Percentiles rank a stretch among this genome's conserved stretches.
Evolutionary conservation across 169 alveolate genomes (phyloP).

Genomic region (Plasmodium yoelii): DNA sequence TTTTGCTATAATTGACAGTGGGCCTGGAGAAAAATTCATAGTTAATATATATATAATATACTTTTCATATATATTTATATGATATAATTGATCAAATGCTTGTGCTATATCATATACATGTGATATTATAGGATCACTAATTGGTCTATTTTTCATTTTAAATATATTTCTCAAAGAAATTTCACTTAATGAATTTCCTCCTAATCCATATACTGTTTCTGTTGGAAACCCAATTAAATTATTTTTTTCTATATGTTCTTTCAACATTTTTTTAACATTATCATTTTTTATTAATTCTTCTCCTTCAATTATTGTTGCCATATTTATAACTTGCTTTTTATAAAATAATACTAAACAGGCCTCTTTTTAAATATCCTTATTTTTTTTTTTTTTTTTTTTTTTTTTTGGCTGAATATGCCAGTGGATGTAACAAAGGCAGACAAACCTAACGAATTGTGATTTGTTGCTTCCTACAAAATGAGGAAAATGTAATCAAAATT

Average conservation of each 20-base stretch:
- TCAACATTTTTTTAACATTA: constrained; percentile 21
- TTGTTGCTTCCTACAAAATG: too few relatives aligned
- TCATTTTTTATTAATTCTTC: constrained; percentile 46
- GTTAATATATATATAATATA: constrained; percentile 84
- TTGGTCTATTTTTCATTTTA: constrained; percentile 93
- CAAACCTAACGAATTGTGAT: too few relatives aligned
- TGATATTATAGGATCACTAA: constrained; percentile 95
- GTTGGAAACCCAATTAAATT: constrained; percentile 96
- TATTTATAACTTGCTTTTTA: neutral
- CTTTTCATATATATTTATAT: constrained; percentile 81
- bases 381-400: too few relatives aligned
- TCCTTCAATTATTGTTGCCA: constrained; percentile 65
- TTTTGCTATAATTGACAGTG: constrained; percentile 92
- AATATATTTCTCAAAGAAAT: constrained; percentile 91
- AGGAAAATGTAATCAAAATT: too few relatives aligned
- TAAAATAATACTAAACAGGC: too few relatives aligned
- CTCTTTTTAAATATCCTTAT: too few relatives aligned
- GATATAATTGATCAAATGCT: constrained; percentile 87
- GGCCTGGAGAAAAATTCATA: constrained; percentile 95
- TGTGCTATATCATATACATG: constrained; percentile 90
- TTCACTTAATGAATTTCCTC: constrained; percentile 94
- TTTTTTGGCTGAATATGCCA: too few relatives aligned
- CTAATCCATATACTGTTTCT: constrained; percentile 98
- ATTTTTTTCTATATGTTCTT: constrained; percentile 80
- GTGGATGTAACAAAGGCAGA: too few relatives aligned